Evolutionary conservation across 2,329 filamentous ascomycete genomes (phyloP), one percentile per base, ranked within the genome.

Genomic region (Alternaria brassicae): DNA sequence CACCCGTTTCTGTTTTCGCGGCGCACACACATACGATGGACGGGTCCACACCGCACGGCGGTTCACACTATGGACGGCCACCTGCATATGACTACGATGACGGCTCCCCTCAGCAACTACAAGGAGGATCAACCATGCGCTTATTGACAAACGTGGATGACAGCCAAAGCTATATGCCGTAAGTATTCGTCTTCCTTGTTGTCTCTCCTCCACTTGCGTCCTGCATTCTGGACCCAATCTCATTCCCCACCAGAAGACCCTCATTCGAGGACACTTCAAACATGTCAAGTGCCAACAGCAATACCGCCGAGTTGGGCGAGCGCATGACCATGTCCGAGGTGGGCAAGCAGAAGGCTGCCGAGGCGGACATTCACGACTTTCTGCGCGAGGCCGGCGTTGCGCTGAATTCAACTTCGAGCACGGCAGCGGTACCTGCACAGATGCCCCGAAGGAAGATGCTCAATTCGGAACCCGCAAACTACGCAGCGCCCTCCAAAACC

Each of bases 71-170:
- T 65, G 70, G 72, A 47, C 75, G 76, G 44, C 81, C 81, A 47
- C 81, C 81, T 61, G 75, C 78, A 67, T 84, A 83, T 55, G 78
- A 80, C 61, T 79, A 82, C 41, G 75, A 78, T 44, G 75, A 78
- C 49, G 70, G 67, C 45, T 69, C 73, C 17, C 72, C 74, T 30
- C 72, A 70, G 32, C 67, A 73, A 47, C 65, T 68, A 56, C 77
- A 77, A 67, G 75, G 78, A 70, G 79, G 79, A 56, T 77, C 81
- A 55, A 81, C 80, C 44, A 83, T 84, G 81, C 80, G 82, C 59
- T 75, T 84, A 71, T 77, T 84, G 76, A 82, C 81, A 63, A 79
- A 79, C 63, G 74, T 70, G 39, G 80, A 83, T 53, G 79, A 81
- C 47, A 72, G 70, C 62, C 70, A 71, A 53, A 73, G 73, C 65